Evolutionary conservation across 768 basidiomycete species (phyloP), one percentile per base, ranked within the genome.

Genomic region (Phylloporus sp.): DNA sequence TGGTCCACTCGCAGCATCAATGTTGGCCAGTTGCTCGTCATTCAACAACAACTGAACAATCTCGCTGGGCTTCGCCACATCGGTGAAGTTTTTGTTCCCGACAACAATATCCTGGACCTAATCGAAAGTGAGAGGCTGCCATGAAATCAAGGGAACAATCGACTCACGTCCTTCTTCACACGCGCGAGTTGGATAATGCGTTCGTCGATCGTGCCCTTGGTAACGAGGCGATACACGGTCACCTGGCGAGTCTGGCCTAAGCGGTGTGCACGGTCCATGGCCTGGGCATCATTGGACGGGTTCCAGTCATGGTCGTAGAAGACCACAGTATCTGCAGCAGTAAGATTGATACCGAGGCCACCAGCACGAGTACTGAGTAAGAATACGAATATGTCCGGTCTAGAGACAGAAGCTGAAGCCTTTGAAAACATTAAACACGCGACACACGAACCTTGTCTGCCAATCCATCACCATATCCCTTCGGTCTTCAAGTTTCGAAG

Each of bases 21-120:
- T 67, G 37, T 76, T 80, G 4, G 86, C 90, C 14, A 97, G 68
- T 59, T 98, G 94, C 57, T 96, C 92, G 57, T 97, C 94, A 59
- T 92, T 94, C 58, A 99, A 78, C 40, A 99, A 73, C 36, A 99
- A 68, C 51, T 93, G 92, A 14, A 95, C 95, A 44, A 99, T 96
- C 66, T 99, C 96, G 69, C 90, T 94, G 22, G 92, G 90, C 64
- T 92, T 94, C 17, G 91, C 81, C 43, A 88, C 87, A 53, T 96
- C 93, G 2, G 88, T 90, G 63, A 96, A 84, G 51, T 82, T 91
- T 69, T 96, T 97, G 70, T 90, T 94, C 42, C 96, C 96, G 8
- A 99, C 96, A 42, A 99, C 96, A 49, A 97, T 95, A 58, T 99
- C 96, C 81, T 98, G 96, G 5, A 98, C 94, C 91, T 94, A 47